Evolutionary conservation across 345 rosid species (phyloP).

Genomic region (Aquilaria malaccensis): DNA sequence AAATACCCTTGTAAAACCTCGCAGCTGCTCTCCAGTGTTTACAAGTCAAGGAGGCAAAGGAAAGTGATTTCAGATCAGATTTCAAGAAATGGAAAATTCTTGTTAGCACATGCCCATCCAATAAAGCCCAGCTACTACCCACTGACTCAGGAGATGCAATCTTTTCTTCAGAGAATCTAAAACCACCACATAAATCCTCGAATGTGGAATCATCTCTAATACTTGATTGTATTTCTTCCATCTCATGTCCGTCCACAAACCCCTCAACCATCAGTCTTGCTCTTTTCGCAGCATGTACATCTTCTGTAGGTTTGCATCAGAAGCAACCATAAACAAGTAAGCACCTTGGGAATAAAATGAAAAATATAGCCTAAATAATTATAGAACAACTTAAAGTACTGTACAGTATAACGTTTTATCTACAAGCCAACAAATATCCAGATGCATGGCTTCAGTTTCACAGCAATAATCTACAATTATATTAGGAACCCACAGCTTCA

Average conservation of each 20-base stretch:
- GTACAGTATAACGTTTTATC: too few relatives aligned
- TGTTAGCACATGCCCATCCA: slow-evolving; percentile 72
- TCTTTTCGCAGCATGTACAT: slow-evolving; percentile 65
- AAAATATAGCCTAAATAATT: background rate
- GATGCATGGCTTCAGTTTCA: too few relatives aligned
- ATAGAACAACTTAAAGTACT: too few relatives aligned
- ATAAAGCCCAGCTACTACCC: slow-evolving; percentile 64
- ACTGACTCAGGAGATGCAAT: slow-evolving; percentile 27
- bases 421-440: too few relatives aligned
- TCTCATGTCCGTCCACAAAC: slow-evolving; percentile 53
- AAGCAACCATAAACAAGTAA: slow-evolving; percentile 1
- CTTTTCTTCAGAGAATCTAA: slow-evolving; percentile 41
- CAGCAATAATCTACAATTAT: too few relatives aligned
- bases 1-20: slow-evolving; percentile 61
- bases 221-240: slow-evolving; percentile 33
- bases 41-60: slow-evolving; percentile 80
- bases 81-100: slow-evolving; percentile 81
- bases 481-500: background rate
- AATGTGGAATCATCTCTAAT: slow-evolving; percentile 47
- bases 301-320: slow-evolving; percentile 41
- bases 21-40: slow-evolving; percentile 87
- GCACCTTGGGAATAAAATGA: too few relatives aligned
- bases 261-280: slow-evolving; percentile 60
- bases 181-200: slow-evolving; percentile 73
- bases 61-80: slow-evolving; percentile 69